phyloP scores from a whole-genome alignment of 345 rosid species.

The Arabidopsis thaliana region TAIR10.1 NC_003075.7:11458001-11458500 shows the following conservation, averaged over 20 bases:
- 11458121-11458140: constrained; percentile 37
- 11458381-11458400: constrained; percentile 56
- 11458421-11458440: constrained; percentile 62
- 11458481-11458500: constrained; percentile 79
- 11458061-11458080: constrained; percentile 79
- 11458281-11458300: background rate
- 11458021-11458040: constrained; percentile 66
- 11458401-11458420: constrained; percentile 93
- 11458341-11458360: constrained; percentile 9
- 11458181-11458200: constrained; percentile 82
- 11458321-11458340: background rate
- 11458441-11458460: constrained; percentile 64
- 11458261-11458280: constrained; percentile 69
- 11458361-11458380: background rate
- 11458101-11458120: constrained; percentile 42
- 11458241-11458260: constrained; percentile 82
- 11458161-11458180: constrained; percentile 57
- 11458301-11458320: background rate
- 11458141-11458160: constrained; percentile 67
- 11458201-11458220: constrained; percentile 93
- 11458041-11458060: constrained; percentile 75
- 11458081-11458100: constrained; percentile 63
- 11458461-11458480: constrained; percentile 55
- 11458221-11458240: constrained; percentile 98
- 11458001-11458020: constrained; percentile 74